A percentile compares a stretch with the other conserved stretches of the same genome.
Conservation (phyloP, 2,329 filamentous ascomycete species). For the Fusarium redolens region DNA sequence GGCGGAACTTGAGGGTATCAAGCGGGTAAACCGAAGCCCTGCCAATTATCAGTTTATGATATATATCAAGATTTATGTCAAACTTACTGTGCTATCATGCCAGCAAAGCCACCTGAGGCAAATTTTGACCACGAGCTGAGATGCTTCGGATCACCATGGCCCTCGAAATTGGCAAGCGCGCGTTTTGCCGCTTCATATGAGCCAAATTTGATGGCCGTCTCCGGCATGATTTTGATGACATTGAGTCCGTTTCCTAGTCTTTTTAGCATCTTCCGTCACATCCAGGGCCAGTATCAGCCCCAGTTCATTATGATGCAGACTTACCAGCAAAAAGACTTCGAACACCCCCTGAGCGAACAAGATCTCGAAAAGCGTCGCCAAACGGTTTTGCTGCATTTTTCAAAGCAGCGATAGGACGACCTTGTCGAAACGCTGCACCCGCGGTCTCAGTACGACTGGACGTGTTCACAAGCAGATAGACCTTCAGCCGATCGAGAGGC, state of each 20-base stretch:
- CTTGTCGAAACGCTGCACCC: conserved; percentile 75
- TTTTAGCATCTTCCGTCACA: conserved; percentile 11
- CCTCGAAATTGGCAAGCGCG: conserved; percentile 85
- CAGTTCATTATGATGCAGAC: conserved; percentile 41
- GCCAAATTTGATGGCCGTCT: conserved; percentile 98
- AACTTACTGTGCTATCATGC: conserved; percentile 89
- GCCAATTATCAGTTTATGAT: conserved; percentile 17
- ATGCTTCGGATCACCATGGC: conserved; percentile 81
- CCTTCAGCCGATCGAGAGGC: conserved; percentile 95
- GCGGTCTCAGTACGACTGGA: conserved; percentile 62
- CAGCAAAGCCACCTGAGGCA: conserved; percentile 87
- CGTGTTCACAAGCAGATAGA: conserved; percentile 95
- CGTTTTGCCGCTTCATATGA: conserved; percentile 97
- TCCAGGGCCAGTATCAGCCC: background rate
- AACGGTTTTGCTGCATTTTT: conserved; percentile 77
- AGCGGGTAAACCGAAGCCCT: conserved; percentile 94
- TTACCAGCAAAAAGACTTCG: conserved; percentile 92
- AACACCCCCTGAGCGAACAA: conserved; percentile 88
- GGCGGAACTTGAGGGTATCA: conserved; percentile 82
- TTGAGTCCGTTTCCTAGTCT: conserved; percentile 91
- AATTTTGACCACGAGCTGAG: conserved; percentile 91
- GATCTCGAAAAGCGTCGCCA: conserved; percentile 75
- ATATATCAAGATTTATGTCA: background rate
- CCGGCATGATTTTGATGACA: conserved; percentile 97
- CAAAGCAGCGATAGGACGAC: conserved; percentile 72